Base-by-base conservation (phyloP, 2,329 filamentous ascomycete genomes). In the Talaromyces marneffei region DNA sequence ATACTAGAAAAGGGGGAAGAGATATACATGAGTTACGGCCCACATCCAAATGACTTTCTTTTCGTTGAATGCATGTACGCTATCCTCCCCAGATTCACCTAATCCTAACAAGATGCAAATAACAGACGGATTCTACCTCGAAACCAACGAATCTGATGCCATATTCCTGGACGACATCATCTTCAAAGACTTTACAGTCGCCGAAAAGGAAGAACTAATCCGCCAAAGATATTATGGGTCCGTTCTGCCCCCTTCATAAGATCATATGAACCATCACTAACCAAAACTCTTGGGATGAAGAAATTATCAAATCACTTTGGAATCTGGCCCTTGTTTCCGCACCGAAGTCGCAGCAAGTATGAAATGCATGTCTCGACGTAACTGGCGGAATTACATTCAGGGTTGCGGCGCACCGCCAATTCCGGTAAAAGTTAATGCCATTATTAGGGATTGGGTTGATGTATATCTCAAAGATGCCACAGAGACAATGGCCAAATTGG, bases 11-110 rank as follows among this genome's bases (percentile, higher is more conserved):
- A 67, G 53, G 76, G 76, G 14, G 76, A 79, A 53, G 76, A 79
- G 60, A 70, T 79, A 23, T 78, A 71, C 60, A 76, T 78, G 67
- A 78, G 74, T 25, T 79, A 79, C 48, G 77, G 77, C 4, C 68
- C 70, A 57, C 77, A 79, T 66, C 69, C 75, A 1, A 78, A 76
- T 63, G 77, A 79, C 64, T 74, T 77, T 44, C 72, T 79, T 10
- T 66, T 77, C 31, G 68, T 72, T 29, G 77, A 79, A 70, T 79
- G 77, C 78, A 64, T 67, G 73, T 62, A 14, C 27, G 20, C 20
- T 50, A 7, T 31, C 18, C 29, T 16, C n/a, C n/a, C 14, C 31
- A 2, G 12, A 25, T 18, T 3, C 12, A n/a, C 14, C 10, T 23
- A 33, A 18, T 50, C 14, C 50, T 59, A 25, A 55, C 18, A 59